phyloP scores from a whole-genome alignment of 139 green algal species.

The Chlamydomonas eustigma region DNA sequence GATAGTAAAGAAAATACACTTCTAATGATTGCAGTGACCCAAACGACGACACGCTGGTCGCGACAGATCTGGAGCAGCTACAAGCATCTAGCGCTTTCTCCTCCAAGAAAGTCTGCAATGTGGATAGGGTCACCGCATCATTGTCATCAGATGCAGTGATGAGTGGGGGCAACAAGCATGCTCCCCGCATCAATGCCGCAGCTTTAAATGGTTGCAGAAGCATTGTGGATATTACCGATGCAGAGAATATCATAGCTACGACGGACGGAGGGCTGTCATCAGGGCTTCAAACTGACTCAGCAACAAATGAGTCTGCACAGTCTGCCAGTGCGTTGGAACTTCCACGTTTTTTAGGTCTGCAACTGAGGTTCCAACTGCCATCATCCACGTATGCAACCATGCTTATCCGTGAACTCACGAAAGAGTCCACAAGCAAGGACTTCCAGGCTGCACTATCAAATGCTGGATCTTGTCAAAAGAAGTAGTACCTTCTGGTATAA shows the following conservation, averaged over 20 bases:
- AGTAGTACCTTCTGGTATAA: too few relatives aligned
- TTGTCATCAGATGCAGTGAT: too few relatives aligned
- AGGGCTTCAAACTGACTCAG: neutral
- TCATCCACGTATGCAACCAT: constrained; percentile 90
- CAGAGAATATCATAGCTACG: neutral
- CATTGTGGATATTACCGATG: neutral
- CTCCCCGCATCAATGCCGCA: neutral
- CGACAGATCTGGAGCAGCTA: constrained; percentile 47
- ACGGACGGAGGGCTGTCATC: neutral
- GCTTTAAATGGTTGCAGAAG: neutral
- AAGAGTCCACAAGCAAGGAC: constrained; percentile 42
- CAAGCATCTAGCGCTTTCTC: neutral
- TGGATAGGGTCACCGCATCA: too few relatives aligned
- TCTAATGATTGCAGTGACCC: constrained; percentile 38
- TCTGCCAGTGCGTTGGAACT: neutral
- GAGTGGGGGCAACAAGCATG: neutral
- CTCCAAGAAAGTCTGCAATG: too few relatives aligned
- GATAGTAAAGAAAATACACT: too few relatives aligned
- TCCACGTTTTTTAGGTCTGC: constrained; percentile 47
- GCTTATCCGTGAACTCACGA: constrained; percentile 78
- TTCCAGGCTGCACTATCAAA: constrained; percentile 30
- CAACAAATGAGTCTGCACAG: neutral
- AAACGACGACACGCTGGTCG: constrained; percentile 51
- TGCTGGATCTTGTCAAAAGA: too few relatives aligned
- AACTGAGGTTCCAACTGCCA: constrained; percentile 76